These are phyloP conservation scores for Kuraishia cidri DNA, from an alignment of 805 yeast species.

Conservation along the genomic window DNA sequence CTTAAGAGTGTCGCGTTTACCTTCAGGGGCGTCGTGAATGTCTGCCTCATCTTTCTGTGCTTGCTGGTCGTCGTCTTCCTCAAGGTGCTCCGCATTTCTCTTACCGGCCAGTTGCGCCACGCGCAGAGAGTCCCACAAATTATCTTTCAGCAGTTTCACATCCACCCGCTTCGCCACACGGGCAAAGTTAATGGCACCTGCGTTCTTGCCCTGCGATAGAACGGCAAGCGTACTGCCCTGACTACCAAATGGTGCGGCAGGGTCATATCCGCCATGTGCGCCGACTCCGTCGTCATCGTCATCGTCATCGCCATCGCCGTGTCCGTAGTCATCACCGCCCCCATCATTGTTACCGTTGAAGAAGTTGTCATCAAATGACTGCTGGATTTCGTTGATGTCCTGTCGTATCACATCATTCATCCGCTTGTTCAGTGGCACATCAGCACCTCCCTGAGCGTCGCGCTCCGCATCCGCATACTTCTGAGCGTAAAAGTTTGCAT, in stretches of 20 bases:
- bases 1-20: conserved; percentile 8
- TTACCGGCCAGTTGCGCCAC: conserved; percentile 15
- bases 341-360: conserved; percentile 9
- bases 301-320: conserved; percentile 22
- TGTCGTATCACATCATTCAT: conserved; percentile 6
- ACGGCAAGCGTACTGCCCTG: conserved; percentile 6
- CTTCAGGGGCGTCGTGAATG: conserved; percentile 2
- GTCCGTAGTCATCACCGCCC: conserved; percentile 28
- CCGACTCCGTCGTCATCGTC: conserved; percentile 9
- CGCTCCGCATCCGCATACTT: conserved; percentile 29
- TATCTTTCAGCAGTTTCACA: conserved; percentile 34
- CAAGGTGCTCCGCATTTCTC: conserved; percentile 19
- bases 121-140: conserved; percentile 31
- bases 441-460: conserved; percentile 24
- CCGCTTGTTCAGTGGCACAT: conserved; percentile 9
- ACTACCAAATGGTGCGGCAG: conserved; percentile 7
- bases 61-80: conserved; percentile 11
- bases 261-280: not conserved
- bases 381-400: conserved; percentile 13
- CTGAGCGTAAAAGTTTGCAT: conserved; percentile 42
- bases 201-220: conserved; percentile 9
- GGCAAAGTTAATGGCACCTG: conserved; percentile 30
- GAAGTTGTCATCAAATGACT: conserved; percentile 10
- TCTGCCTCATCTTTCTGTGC: conserved; percentile 3
- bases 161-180: conserved; percentile 40